These are phyloP conservation scores for Cenchrus fungigraminus DNA, from an alignment of 176 grass and related monocot species.

Conservation along the genomic window DNA sequence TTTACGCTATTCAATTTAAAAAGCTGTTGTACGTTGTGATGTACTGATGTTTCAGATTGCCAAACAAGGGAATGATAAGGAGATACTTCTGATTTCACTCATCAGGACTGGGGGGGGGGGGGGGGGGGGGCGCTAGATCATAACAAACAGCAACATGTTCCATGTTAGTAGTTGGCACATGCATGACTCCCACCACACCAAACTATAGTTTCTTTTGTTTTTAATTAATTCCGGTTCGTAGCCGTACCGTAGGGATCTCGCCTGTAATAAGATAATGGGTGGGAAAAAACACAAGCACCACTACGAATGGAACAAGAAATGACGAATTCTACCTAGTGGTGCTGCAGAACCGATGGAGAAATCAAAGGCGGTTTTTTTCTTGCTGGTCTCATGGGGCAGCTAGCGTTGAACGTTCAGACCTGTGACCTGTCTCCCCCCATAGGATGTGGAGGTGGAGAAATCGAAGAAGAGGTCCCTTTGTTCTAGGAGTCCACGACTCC, in stretches of 20 bases:
- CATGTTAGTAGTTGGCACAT: conserved; percentile 12
- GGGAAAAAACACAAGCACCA: neutral
- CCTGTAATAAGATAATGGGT: neutral
- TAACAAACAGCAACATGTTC: neutral
- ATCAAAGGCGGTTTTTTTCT: neutral
- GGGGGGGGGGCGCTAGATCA: too few species aligned
- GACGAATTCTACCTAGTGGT: neutral
- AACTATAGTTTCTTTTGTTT: neutral
- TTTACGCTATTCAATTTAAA: neutral
- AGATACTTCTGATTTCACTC: neutral
- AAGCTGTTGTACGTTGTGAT: neutral
- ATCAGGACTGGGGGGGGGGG: too few species aligned
- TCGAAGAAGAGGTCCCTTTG: neutral
- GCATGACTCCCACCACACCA: neutral
- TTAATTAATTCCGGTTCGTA: neutral
- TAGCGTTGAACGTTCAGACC: conserved; percentile 1
- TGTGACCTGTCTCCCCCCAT: too few species aligned
- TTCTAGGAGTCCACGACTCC: neutral
- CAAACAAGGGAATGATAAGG: neutral
- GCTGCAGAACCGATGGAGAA: neutral
- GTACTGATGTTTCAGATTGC: neutral
- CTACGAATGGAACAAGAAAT: neutral
- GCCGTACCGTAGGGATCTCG: neutral
- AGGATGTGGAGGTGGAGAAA: conserved; percentile 9
- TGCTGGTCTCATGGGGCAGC: neutral